Conservation (phyloP, 2,329 filamentous ascomycete genomes). For the Trichoderma atrobrunneum region DNA sequence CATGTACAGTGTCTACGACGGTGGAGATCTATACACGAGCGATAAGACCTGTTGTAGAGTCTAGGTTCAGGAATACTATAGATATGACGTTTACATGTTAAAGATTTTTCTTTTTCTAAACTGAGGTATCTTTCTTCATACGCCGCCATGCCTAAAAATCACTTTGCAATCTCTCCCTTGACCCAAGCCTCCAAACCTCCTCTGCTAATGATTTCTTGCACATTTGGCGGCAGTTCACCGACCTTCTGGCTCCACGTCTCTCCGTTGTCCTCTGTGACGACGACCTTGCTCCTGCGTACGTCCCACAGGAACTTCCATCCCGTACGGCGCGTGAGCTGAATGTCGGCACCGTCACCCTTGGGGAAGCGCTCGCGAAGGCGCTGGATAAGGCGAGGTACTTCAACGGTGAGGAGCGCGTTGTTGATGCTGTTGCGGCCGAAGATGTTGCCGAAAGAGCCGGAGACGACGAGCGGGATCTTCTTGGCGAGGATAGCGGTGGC, state of each 20-base stretch:
- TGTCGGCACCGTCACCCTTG: conserved; percentile 46
- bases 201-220: conserved; percentile 66
- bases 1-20: too few species aligned
- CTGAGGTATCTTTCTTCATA: not conserved
- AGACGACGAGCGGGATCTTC: conserved; percentile 69
- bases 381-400: conserved; percentile 65
- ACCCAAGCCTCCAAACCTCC: conserved; percentile 77
- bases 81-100: too few species aligned
- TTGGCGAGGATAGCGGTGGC: not conserved
- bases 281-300: conserved; percentile 66
- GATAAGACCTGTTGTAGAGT: too few species aligned
- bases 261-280: conserved; percentile 65
- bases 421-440: conserved; percentile 76
- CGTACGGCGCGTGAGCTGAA: conserved; percentile 60
- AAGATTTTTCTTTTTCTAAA: not conserved
- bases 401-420: conserved; percentile 67
- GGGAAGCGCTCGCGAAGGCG: conserved; percentile 61
- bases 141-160: not conserved
- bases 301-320: conserved; percentile 86
- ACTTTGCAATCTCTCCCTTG: conserved; percentile 58
- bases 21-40: too few species aligned
- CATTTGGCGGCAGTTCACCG: conserved; percentile 76
- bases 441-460: conserved; percentile 80
- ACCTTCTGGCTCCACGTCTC: conserved; percentile 75
- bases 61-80: too few species aligned